These are phyloP conservation scores for Exophiala spinifera DNA, from an alignment of 2,329 filamentous ascomycete species.

Conservation along the genomic window DNA sequence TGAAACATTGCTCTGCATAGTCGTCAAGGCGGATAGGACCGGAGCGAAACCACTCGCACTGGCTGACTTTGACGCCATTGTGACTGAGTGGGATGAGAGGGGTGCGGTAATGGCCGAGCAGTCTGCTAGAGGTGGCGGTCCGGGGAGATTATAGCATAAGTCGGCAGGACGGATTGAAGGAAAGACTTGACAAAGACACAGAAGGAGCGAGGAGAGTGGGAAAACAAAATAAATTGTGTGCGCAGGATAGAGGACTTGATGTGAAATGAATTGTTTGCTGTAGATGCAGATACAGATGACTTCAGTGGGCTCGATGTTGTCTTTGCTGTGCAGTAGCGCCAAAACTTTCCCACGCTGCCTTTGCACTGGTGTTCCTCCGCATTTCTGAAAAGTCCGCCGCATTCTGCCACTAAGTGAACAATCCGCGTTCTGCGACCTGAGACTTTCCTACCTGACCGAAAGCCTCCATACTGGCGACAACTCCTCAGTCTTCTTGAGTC, in stretches of 20 bases:
- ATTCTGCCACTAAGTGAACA: constrained; percentile 1
- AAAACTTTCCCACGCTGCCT: constrained; percentile 15
- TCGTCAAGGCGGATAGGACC: constrained; percentile 82
- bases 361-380: constrained; percentile 16
- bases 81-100: constrained; percentile 26
- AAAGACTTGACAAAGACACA: constrained; percentile 31
- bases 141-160: constrained; percentile 11
- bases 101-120: constrained; percentile 17
- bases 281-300: constrained; percentile 13
- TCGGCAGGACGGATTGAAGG: neutral
- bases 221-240: neutral
- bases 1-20: constrained; percentile 82
- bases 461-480: too few species aligned
- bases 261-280: neutral
- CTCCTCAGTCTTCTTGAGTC: neutral
- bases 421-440: neutral
- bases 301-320: constrained; percentile 10
- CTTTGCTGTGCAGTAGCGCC: neutral
- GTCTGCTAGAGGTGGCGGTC: constrained; percentile 10
- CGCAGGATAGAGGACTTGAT: neutral
- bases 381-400: constrained; percentile 9
- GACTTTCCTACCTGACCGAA: too few species aligned
- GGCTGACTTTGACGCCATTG: constrained; percentile 67
- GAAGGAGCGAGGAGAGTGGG: constrained; percentile 21
- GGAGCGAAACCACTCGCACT: constrained; percentile 69